These are phyloP conservation scores for Phytophthora lateralis DNA, from an alignment of 352 stramenopile species.

Conservation along the genomic window DNA sequence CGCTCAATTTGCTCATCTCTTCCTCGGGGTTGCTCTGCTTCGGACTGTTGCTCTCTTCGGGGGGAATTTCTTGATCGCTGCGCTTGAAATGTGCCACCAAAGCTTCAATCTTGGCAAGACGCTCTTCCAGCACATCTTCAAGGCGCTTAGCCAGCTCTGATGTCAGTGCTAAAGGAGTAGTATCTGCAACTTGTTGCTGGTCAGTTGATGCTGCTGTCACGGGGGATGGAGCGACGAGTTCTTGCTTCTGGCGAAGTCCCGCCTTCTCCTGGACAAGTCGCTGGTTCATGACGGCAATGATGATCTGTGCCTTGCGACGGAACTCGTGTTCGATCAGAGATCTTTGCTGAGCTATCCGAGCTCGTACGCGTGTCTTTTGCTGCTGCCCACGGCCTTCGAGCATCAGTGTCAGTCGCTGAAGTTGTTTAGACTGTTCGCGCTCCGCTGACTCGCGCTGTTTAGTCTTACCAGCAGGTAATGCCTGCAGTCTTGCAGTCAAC, in stretches of 20 bases:
- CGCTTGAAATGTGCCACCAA: conserved; percentile 24
- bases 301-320: conserved; percentile 48
- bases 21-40: conserved; percentile 1
- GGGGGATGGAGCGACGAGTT: conserved; percentile 12
- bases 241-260: conserved; percentile 44
- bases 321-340: conserved; percentile 59
- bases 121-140: conserved; percentile 32
- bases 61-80: not conserved
- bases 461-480: conserved; percentile 4
- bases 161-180: conserved; percentile 5
- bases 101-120: conserved; percentile 32
- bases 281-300: conserved; percentile 56
- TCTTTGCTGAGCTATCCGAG: conserved; percentile 26
- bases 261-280: conserved; percentile 58
- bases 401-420: conserved; percentile 54
- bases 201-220: not conserved
- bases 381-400: conserved; percentile 42
- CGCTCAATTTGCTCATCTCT: not conserved
- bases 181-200: conserved; percentile 1
- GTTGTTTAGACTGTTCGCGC: conserved; percentile 45
- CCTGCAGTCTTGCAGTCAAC: conserved; percentile 24
- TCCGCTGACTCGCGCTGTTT: conserved; percentile 21
- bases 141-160: conserved; percentile 21
- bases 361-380: conserved; percentile 31
- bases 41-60: not conserved